Conservation (phyloP, 345 rosid genomes). For the Dipteronia dyeriana region DNA sequence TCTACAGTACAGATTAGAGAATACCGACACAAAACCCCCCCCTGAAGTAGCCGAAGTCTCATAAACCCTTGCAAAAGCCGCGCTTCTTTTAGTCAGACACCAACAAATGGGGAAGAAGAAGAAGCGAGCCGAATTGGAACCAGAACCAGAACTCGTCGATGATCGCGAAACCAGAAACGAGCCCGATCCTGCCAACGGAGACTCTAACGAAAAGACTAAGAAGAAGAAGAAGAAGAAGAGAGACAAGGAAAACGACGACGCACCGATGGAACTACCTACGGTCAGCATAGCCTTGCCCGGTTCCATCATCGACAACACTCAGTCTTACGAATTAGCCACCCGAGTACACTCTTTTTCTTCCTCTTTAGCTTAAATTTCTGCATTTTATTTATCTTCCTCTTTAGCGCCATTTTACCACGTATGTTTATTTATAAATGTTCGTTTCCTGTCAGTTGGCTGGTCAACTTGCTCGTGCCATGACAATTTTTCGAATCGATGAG, state of each 20-base stretch:
- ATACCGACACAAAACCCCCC: background rate
- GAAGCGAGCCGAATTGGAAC: constrained; percentile 31
- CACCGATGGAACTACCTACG: constrained; percentile 47
- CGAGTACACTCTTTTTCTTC: constrained; percentile 52
- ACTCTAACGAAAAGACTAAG: constrained; percentile 28
- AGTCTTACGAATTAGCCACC: constrained; percentile 91
- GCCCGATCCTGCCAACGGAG: constrained; percentile 36
- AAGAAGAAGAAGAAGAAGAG: constrained; percentile 35
- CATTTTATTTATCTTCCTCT: background rate
- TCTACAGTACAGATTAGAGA: background rate
- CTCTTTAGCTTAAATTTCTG: constrained; percentile 1
- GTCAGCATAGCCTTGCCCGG: constrained; percentile 89
- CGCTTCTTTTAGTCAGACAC: background rate
- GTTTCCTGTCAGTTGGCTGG: constrained; percentile 65
- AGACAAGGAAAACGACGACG: constrained; percentile 26
- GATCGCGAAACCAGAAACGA: constrained; percentile 17
- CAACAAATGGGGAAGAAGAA: constrained; percentile 68
- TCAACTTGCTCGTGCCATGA: constrained; percentile 91
- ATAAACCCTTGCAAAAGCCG: constrained; percentile 7
- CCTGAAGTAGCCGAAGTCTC: background rate
- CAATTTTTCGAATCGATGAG: constrained; percentile 91
- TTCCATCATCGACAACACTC: constrained; percentile 92
- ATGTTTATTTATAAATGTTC: background rate
- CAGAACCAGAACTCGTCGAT: constrained; percentile 13
- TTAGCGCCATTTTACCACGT: background rate